Evolutionary conservation across 1,284 basidiomycete genomes (phyloP), one percentile per base, ranked within the genome.

Genomic region (Pseudozyma flocculosa): DNA sequence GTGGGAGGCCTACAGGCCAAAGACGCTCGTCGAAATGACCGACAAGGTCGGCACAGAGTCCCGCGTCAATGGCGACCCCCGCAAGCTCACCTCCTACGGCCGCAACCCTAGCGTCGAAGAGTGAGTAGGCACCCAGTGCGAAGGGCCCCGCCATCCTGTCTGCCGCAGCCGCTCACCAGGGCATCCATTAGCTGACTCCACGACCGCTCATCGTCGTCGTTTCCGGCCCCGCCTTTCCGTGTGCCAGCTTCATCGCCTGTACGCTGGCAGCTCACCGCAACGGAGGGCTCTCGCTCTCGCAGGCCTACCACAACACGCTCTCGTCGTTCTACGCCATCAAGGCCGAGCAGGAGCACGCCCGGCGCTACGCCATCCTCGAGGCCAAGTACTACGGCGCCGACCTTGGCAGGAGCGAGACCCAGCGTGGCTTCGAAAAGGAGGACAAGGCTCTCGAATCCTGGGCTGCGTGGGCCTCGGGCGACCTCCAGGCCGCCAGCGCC

Each of bases 1-100:
- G 2, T 97, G 96, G 78, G 93, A 98, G 80, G 88, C 90, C 1
- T 88, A 93, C 78, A 84, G 92, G 38, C 87, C 91, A 2, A 82
- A 84, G 15, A 87, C 84, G 13, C 79, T 98, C 45, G 85, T 89
- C 1, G 94, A 98, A 80, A 73, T 76, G 30, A 70, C 70, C 52
- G 75, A 73, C 22, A 71, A 81, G 34, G 56, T 72, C 4, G 82
- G 82, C 40, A 83, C 80, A 32, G 78, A 80, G 15, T 81, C 88
- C 45, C 82, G 84, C 63, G 80, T 82, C 22, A 80, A 83, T 45
- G 84, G 87, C 64, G 82, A 83, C 24, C 76, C 76, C 26, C 90
- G 88, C 0, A 70, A 73, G 46, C 54, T 45, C 21, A 54, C 50
- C 15, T 69, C 51, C 32, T 68, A 49, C 68, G 50, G 74, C 55